Percentiles rank a stretch among this genome's conserved stretches.
Conservation (phyloP, 345 rosid species). For the Eucalyptus albens region DNA sequence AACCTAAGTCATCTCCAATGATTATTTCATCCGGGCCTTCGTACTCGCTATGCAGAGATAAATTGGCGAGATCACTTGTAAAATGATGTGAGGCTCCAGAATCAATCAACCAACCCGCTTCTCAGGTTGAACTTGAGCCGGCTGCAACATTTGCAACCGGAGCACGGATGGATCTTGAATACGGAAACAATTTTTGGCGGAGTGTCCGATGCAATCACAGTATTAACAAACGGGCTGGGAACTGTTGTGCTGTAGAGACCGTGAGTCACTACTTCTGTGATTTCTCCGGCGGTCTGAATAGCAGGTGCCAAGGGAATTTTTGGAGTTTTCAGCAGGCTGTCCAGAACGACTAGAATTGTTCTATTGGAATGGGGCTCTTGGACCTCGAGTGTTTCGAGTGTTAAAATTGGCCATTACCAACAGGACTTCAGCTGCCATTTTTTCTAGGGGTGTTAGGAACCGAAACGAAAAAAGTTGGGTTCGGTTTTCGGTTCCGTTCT, state of each 20-base stretch:
- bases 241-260: too few species aligned
- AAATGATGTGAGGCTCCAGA: fast-evolving
- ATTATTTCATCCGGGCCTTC: background rate
- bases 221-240: too few species aligned
- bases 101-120: background rate
- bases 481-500: too few species aligned
- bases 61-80: background rate
- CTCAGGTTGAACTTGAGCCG: background rate
- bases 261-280: too few species aligned
- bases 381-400: background rate
- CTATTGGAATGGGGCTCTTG: background rate
- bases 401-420: too few species aligned
- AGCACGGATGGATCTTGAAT: fast-evolving
- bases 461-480: too few species aligned
- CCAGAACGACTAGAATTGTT: background rate
- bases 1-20: background rate
- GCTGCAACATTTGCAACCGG: background rate
- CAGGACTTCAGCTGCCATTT: background rate
- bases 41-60: background rate
- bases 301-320: background rate
- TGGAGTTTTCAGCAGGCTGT: background rate
- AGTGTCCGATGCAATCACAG: too few species aligned
- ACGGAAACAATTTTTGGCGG: too few species aligned
- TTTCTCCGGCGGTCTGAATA: background rate
- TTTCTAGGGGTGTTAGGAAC: too few species aligned